Evolutionary conservation across 1,284 basidiomycete species (phyloP), one percentile per base, ranked within the genome.

Genomic region (Boletus holoroseus): DNA sequence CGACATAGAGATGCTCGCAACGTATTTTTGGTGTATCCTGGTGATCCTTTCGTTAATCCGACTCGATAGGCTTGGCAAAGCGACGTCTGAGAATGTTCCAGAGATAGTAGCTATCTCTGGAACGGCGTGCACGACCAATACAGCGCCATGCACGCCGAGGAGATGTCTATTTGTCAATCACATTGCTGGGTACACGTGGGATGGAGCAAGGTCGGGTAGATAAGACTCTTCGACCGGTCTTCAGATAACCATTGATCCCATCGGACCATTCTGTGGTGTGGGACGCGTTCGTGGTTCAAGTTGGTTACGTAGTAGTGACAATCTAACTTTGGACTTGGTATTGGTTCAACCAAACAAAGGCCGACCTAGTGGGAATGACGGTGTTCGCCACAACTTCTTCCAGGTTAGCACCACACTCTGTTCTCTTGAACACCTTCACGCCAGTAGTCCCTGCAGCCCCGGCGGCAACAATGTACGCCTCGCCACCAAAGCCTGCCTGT

Each of bases 401-500:
- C 41, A 84, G 64, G 55, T 78, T 74, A 40, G 68, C 66, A 16
- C 82, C 82, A 7, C 74, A 69, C n/a, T 82, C 72, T 8, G 72
- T 76, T 43, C 82, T 72, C 65, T 71, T 66, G 55, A 79, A 75
- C 30, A 85, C 68, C 50, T 77, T 73, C 11, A 81, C 75, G 1
- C 83, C 83, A 1, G 75, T 79, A 24, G 64, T 69, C 16, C 77
- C 78, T 3, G 71, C 74, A 43, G 72, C 71, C 2, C 82, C 81
- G 18, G 72, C 72, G 32, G 79, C 80, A 40, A 81, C 71, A 37
- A 86, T 66, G 60, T 77, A 85, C 58, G 76, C 73, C 47, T 80
- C 76, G 7, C 73, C 73, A 5, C 77, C 76, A 30, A 57, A 54
- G 1, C 61, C 68, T 16, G 63, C 67, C 20, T 68, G 68, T 20